A percentile compares a stretch with the other conserved stretches of the same genome.
Evolutionary conservation across 2,329 filamentous ascomycete genomes (phyloP).

Genomic region (Macrophomina tecta): DNA sequence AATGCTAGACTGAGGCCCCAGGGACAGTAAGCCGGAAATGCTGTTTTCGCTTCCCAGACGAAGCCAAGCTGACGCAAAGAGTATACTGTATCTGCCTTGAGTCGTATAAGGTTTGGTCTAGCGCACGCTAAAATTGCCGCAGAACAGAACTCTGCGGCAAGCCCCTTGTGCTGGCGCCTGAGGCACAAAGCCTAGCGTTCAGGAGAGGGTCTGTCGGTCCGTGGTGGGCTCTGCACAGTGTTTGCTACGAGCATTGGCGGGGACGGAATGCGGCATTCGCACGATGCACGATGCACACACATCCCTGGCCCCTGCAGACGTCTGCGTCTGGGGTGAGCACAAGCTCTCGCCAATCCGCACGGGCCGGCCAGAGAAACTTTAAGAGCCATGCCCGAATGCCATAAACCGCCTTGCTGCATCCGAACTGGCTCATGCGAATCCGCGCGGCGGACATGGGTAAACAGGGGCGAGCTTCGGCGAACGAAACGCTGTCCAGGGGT

Average conservation of each 20-base stretch:
- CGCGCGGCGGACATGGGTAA: neutral
- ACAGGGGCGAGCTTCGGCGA: neutral
- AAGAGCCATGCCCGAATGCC: neutral
- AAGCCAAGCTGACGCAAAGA: neutral
- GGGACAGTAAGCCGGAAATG: neutral
- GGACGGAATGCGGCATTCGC: neutral
- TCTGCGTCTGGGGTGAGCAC: slow-evolving; percentile 20
- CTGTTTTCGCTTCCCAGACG: slow-evolving; percentile 6
- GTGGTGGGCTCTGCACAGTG: neutral
- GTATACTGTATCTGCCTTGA: neutral
- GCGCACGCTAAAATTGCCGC: slow-evolving; percentile 1
- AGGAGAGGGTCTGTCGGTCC: neutral
- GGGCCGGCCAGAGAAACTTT: neutral
- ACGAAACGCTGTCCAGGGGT: neutral
- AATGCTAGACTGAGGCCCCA: neutral
- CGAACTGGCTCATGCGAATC: neutral
- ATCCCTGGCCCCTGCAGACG: neutral
- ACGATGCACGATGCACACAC: neutral
- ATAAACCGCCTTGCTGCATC: slow-evolving; percentile 11
- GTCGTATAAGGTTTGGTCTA: slow-evolving; percentile 14
- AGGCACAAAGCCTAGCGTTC: neutral
- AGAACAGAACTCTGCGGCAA: slow-evolving; percentile 2
- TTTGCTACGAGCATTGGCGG: neutral
- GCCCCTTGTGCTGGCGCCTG: neutral
- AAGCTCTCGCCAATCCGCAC: slow-evolving; percentile 22